Evolutionary conservation across 345 rosid species (phyloP), one percentile per base, ranked within the genome.

Genomic region (Psidium friedrichsthalianum): DNA sequence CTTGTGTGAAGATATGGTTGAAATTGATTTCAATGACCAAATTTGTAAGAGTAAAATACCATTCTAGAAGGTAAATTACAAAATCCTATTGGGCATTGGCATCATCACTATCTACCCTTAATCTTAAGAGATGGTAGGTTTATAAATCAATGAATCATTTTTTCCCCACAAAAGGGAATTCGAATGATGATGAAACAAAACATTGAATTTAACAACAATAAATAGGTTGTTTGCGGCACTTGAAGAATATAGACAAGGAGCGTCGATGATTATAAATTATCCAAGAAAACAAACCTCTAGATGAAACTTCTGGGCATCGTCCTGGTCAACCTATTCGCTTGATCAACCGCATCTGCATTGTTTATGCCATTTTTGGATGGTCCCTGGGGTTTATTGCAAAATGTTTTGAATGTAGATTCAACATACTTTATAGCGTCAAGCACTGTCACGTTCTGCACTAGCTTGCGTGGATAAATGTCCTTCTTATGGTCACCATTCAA

Each of bases 391-490:
- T 89, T 91, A 21, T 89, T 89, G 13, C 83, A 12, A 86, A 94
- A 96, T 36, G 56, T 82, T 21, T 87, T 85, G 87, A 88, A 91
- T 80, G 95, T 93, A 5, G 84, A 83, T 3, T 88, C 90, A 16
- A 89, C 92, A 32, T 95, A 95, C 59, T 85, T 90, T 0, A 85
- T 91, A 11, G 92, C 96, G 11, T 90, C 90, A 22, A 61, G 82
- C n/a, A 95, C 96, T 12, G 90, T 93, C 92, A 95, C 90, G 84
- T 88, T 90, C 61, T 93, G 92, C 58, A 92, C 90, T 36, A 95
- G 87, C 83, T 92, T 87, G 84, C 90, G 57, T 1, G 93, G 91
- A 83, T 86, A 89, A 22, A 87, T 82, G 61, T 94, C 93, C 84
- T 87, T 90, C 52, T 83, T 80, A 82, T 93, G 83, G 55, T 94